Conservation (phyloP, 768 basidiomycete species). For the Kwoniella sp. region DNA sequence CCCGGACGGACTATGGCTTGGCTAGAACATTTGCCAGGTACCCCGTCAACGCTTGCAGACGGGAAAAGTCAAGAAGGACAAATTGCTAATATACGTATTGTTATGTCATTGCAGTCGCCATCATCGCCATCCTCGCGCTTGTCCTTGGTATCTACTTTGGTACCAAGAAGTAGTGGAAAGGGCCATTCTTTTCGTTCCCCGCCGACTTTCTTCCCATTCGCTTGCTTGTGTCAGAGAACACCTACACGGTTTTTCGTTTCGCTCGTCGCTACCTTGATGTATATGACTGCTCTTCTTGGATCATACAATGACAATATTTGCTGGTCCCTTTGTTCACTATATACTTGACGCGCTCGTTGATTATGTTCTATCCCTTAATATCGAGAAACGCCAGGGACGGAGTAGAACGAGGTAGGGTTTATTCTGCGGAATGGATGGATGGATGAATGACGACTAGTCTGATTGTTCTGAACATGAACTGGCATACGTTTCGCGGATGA, state of each 20-base stretch:
- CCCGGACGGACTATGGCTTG: too few relatives aligned
- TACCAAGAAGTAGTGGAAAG: slow-evolving; percentile 18
- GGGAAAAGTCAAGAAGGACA: neutral
- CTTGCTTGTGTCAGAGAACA: neutral
- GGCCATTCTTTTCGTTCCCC: neutral
- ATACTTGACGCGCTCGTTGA: too few relatives aligned
- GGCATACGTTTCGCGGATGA: too few relatives aligned
- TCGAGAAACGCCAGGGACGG: too few relatives aligned
- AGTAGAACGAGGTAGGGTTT: too few relatives aligned
- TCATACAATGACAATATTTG: too few relatives aligned
- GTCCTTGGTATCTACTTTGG: slow-evolving; percentile 46
- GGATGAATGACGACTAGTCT: too few relatives aligned
- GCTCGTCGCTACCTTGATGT: neutral
- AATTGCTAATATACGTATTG: slow-evolving; percentile 5
- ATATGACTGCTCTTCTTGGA: neutral
- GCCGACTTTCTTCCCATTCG: neutral
- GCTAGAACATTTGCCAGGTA: neutral
- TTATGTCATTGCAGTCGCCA: slow-evolving; percentile 32
- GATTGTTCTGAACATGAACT: too few relatives aligned
- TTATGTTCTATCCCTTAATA: too few relatives aligned
- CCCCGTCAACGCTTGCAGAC: neutral
- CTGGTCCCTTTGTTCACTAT: too few relatives aligned
- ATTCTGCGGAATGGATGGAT: too few relatives aligned
- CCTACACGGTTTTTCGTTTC: neutral
- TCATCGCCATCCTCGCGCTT: slow-evolving; percentile 39